These are phyloP conservation scores for Solioccasus polychromus DNA, from an alignment of 768 basidiomycete genomes.

Conservation along the genomic window DNA sequence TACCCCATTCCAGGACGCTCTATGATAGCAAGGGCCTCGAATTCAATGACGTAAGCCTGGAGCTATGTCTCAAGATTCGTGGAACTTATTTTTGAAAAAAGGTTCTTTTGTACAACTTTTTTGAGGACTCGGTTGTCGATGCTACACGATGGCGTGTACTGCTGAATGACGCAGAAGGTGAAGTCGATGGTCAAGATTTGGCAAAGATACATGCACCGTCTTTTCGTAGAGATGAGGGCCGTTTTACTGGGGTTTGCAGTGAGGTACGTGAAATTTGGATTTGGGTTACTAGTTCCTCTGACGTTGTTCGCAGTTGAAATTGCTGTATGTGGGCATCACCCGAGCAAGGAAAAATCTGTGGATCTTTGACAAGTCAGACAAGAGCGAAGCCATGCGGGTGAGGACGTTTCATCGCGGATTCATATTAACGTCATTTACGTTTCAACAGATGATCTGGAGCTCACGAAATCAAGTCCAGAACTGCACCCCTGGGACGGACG, in stretches of 20 bases:
- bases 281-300: not conserved
- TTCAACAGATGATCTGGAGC: conserved; percentile 49
- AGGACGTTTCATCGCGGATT: not conserved
- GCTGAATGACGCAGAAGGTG: conserved; percentile 39
- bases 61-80: not conserved
- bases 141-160: conserved; percentile 59
- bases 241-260: conserved; percentile 54
- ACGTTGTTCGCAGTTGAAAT: conserved; percentile 49
- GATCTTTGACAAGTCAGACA: conserved; percentile 62
- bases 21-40: conserved; percentile 33
- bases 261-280: conserved; percentile 41
- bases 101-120: conserved; percentile 77
- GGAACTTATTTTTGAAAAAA: conserved; percentile 22
- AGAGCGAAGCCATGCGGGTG: conserved; percentile 57
- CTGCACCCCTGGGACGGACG: conserved; percentile 45
- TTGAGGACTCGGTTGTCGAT: conserved; percentile 56
- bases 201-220: conserved; percentile 35
- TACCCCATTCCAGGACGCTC: conserved; percentile 22
- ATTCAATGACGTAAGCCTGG: conserved; percentile 18
- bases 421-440: not conserved
- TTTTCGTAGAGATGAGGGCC: conserved; percentile 42
- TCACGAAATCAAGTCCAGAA: conserved; percentile 43
- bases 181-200: conserved; percentile 10
- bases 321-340: conserved; percentile 69
- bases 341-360: conserved; percentile 67